A percentile compares a stretch with the other conserved stretches of the same genome.
These are phyloP conservation scores for Vigna nakashimae DNA, from an alignment of 306 rosid genomes.

Conservation along the genomic window DNA sequence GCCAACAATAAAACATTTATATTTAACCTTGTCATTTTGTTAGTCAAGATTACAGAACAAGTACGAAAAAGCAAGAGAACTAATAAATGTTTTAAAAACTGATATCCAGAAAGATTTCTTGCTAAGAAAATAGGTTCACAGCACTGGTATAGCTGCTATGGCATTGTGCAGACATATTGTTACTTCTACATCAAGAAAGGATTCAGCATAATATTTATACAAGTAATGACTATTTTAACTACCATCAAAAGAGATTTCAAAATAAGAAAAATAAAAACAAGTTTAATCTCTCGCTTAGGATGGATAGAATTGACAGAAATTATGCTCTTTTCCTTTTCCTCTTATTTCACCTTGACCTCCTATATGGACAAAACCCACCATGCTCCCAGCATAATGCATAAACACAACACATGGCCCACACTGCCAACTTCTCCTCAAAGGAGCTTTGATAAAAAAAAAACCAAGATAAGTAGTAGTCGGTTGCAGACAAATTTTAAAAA, in stretches of 20 bases:
- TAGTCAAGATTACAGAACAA: not conserved
- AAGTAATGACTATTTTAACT: constrained; percentile 13
- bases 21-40: not conserved
- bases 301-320: not conserved
- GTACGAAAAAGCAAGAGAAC: not conserved
- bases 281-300: constrained; percentile 1
- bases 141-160: constrained; percentile 1
- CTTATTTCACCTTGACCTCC: not conserved
- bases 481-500: not conserved
- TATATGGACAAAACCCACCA: not conserved
- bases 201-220: not conserved
- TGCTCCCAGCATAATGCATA: not conserved
- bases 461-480: not conserved
- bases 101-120: constrained; percentile 1
- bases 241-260: not conserved
- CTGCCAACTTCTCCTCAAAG: not conserved
- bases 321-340: not conserved
- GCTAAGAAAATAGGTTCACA: constrained; percentile 14
- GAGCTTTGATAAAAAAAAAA: constrained; percentile 9
- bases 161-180: not conserved
- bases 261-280: not conserved
- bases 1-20: constrained; percentile 18
- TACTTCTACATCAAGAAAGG: not conserved
- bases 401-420: not conserved
- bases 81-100: not conserved